A percentile compares a stretch with the other conserved stretches of the same genome.
Evolutionary conservation across 179 eudicot genomes (phyloP).

Genomic region (Silene vulgaris): DNA sequence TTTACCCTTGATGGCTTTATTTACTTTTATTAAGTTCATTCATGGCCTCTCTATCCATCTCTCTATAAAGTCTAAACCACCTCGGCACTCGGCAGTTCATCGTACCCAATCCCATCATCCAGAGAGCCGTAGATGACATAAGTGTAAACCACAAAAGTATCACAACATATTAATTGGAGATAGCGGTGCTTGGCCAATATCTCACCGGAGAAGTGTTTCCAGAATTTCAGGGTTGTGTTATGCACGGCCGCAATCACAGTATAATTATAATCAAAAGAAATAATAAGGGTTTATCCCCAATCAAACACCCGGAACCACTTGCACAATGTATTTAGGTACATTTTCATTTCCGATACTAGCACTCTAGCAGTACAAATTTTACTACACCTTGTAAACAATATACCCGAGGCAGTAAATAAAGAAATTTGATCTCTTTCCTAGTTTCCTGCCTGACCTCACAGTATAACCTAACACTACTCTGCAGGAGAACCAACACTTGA

Average conservation of each 20-base stretch:
- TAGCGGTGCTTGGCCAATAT: too few species aligned
- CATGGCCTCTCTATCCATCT: neutral
- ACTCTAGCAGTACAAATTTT: neutral
- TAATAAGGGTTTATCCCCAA: neutral
- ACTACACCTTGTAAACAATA: neutral
- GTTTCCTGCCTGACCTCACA: neutral
- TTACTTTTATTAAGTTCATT: too few species aligned
- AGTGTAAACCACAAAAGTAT: too few species aligned
- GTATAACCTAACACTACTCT: neutral
- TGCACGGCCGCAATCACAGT: neutral
- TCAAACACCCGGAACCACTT: neutral
- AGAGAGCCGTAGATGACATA: too few species aligned
- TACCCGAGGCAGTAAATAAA: neutral
- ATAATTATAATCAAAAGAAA: neutral
- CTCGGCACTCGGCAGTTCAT: neutral
- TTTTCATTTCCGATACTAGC: neutral
- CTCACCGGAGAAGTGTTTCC: too few species aligned
- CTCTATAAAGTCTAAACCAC: neutral
- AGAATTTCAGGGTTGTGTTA: too few species aligned
- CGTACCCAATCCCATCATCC: neutral
- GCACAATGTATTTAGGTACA: neutral
- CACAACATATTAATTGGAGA: too few species aligned
- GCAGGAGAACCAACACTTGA: too few species aligned
- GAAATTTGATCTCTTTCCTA: neutral
- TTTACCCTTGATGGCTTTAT: too few species aligned